Evolutionary conservation across 257 asterid genomes (phyloP), one percentile per base, ranked within the genome.

Genomic region (Paraleonurus japonicus): DNA sequence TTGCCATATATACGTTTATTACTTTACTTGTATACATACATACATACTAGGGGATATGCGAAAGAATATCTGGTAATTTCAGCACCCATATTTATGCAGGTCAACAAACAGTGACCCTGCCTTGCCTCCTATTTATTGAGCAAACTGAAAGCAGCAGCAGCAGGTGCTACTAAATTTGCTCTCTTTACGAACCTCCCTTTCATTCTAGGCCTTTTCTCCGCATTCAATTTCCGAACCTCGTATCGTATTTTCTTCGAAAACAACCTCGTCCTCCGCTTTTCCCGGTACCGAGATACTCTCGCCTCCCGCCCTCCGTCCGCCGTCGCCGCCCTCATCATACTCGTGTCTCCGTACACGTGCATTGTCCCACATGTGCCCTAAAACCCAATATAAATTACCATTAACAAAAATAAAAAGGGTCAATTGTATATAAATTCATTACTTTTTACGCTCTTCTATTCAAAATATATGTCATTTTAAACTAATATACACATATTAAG

Each of bases 161-260:
- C 75, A 1, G 78, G 45, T 45, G 83, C 74, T 48, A 78, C 84
- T 22, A 87, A 81, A 78, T 81, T 86, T 13, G 90, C 54, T 62
- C 95, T 85, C 83, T 93, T 93, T 2, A 93, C 95, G 27, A 93
- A 93, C 78, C 97, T 90, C 78, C 98, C 98, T 89, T 93, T 90
- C 95, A 93, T 89, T 39, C 97, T 58, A 7, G 98, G 98, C 87
- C 98, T 87, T 81, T 93, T 93, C 76, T 93, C 97, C 0, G 98
- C 98, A 65, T 93, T 93, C 84, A 93, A 33, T 81, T 93, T 93
- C 43, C 98, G 84, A 57, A 93, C 98, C 84, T 93, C 95, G 78
- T 93, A 90, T 79, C 97, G 78, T 27, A 93, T 90, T 84, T 87
- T 93, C 92, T 93, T 93, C 2, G 97, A 87, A 75, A 90, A 93